Evolutionary conservation across 2,329 filamentous ascomycete genomes (phyloP).

Genomic region (Trichothecium roseum): DNA sequence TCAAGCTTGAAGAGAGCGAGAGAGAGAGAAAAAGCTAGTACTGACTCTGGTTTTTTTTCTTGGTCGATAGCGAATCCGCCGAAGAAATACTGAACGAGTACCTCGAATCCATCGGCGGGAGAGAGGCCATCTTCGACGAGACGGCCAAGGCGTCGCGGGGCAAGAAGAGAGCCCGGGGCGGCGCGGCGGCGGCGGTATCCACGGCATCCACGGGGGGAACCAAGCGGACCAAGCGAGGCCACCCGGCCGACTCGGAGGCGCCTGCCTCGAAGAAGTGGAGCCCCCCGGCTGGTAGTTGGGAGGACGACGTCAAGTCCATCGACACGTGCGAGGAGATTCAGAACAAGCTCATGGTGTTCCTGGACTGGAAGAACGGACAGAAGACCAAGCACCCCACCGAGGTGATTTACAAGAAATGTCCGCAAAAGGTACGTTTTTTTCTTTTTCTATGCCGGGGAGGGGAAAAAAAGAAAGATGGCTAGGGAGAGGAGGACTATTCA

Average conservation of each 20-base stretch:
- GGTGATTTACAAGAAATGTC: conserved; percentile 64
- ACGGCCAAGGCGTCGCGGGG: conserved; percentile 37
- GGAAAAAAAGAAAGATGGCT: too few species aligned
- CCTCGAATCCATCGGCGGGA: conserved; percentile 51
- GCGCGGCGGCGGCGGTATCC: conserved; percentile 24
- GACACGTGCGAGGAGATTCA: conserved; percentile 61
- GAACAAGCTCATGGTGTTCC: conserved; percentile 53
- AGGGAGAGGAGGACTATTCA: too few species aligned
- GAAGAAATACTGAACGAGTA: conserved; percentile 55
- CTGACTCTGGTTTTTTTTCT: background rate
- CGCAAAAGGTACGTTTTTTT: conserved; percentile 56
- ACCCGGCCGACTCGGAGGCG: conserved; percentile 38
- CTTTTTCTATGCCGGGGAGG: too few species aligned
- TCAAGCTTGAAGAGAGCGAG: too few species aligned
- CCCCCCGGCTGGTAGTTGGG: conserved; percentile 66
- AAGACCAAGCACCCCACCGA: conserved; percentile 65
- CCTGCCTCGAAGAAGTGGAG: conserved; percentile 44
- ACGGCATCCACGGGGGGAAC: conserved; percentile 13
- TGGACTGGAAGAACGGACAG: conserved; percentile 63
- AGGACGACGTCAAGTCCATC: conserved; percentile 59
- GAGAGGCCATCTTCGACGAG: conserved; percentile 40
- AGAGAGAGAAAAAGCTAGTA: too few species aligned
- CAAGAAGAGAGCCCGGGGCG: conserved; percentile 48
- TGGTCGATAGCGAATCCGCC: conserved; percentile 42
- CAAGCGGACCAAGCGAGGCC: conserved; percentile 36